Evolutionary conservation across 2,329 filamentous ascomycete genomes (phyloP).

Genomic region (Alternaria sp.): DNA sequence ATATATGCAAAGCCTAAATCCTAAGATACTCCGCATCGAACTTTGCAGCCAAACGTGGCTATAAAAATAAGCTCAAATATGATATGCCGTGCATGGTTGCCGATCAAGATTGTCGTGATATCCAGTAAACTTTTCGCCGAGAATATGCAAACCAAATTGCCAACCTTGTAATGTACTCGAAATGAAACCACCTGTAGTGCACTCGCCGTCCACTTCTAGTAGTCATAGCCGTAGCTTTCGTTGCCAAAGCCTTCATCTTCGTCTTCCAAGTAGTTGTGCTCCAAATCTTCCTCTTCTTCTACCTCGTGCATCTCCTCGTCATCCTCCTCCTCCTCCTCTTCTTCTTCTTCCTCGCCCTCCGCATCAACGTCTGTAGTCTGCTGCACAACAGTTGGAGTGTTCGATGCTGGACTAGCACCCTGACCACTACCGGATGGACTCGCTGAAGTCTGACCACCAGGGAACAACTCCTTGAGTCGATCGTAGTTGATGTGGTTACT

Average conservation of each 20-base stretch:
- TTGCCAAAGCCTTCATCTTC: constrained; percentile 56
- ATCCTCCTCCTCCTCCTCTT: constrained; percentile 22
- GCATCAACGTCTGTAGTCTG: constrained; percentile 22
- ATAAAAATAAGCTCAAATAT: constrained; percentile 6
- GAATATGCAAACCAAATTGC: constrained; percentile 10
- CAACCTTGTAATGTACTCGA: not conserved
- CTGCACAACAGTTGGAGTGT: constrained; percentile 20
- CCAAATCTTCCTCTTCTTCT: constrained; percentile 53
- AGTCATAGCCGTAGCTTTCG: constrained; percentile 47
- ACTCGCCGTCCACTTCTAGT: constrained; percentile 19
- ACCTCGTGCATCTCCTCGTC: constrained; percentile 48
- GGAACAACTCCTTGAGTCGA: constrained; percentile 54
- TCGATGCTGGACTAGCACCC: constrained; percentile 32
- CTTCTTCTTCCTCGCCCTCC: constrained; percentile 34
- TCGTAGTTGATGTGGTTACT: constrained; percentile 59
- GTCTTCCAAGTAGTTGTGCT: constrained; percentile 53
- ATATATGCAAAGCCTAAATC: constrained; percentile 20
- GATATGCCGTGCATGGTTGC: not conserved
- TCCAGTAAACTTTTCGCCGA: constrained; percentile 1
- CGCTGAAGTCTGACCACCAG: constrained; percentile 24
- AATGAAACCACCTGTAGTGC: not conserved
- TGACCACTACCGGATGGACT: constrained; percentile 33
- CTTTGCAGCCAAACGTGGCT: not conserved
- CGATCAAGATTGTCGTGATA: not conserved
- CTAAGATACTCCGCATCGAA: constrained; percentile 3